phyloP scores from a whole-genome alignment of 441 rosid species.

The Melastoma candidum region DNA sequence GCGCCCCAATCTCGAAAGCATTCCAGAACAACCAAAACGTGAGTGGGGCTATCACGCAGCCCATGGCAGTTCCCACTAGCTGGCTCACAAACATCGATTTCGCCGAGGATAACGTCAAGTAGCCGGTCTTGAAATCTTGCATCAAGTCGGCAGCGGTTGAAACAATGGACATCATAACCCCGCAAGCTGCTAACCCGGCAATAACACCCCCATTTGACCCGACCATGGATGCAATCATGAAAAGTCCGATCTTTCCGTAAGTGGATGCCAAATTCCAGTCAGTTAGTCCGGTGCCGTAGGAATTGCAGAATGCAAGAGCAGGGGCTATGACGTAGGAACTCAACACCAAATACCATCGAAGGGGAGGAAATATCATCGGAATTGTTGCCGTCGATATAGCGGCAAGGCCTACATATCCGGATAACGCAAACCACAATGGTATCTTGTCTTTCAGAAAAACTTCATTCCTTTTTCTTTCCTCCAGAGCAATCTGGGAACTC shows the following conservation, averaged over 20 bases:
- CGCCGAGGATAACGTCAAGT: slow-evolving; percentile 75
- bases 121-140: slow-evolving; percentile 94
- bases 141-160: slow-evolving; percentile 90
- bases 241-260: slow-evolving; percentile 90
- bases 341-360: slow-evolving; percentile 79
- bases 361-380: slow-evolving; percentile 70
- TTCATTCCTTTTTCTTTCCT: slow-evolving; percentile 58
- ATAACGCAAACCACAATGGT: slow-evolving; percentile 69
- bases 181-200: slow-evolving; percentile 83
- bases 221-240: slow-evolving; percentile 69
- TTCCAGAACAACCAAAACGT: slow-evolving; percentile 86
- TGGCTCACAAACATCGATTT: slow-evolving; percentile 89
- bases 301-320: slow-evolving; percentile 85
- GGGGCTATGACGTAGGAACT: slow-evolving; percentile 79
- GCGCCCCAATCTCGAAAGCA: slow-evolving; percentile 72
- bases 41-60: slow-evolving; percentile 74
- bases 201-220: slow-evolving; percentile 78
- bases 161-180: slow-evolving; percentile 88
- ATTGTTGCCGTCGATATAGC: slow-evolving; percentile 77
- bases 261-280: slow-evolving; percentile 79
- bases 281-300: slow-evolving; percentile 82
- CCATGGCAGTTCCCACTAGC: slow-evolving; percentile 74
- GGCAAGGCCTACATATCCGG: slow-evolving; percentile 79
- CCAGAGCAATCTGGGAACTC: slow-evolving; percentile 36
- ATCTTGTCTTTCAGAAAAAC: slow-evolving; percentile 71